Base-by-base conservation (phyloP, 1,284 basidiomycete species). In the Tilletiaria anomala region DNA sequence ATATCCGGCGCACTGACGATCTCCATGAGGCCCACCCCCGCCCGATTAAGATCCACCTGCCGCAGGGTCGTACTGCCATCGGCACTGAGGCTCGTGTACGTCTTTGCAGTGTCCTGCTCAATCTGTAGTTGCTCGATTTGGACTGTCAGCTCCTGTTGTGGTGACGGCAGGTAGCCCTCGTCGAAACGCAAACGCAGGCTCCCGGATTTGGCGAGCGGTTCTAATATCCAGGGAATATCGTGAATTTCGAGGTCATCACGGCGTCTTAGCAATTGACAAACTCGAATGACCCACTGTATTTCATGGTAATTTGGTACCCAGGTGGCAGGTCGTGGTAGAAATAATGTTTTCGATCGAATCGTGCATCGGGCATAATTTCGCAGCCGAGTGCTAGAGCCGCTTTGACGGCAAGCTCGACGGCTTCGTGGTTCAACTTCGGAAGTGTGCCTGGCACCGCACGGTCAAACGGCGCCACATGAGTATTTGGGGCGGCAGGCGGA, bases 261-360 rank as follows among this genome's bases (percentile, higher is more conserved):
- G n/a, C n/a, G n/a, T n/a, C n/a, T n/a, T n/a, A 29, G n/a, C 26
- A 29, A 29, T 8, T 29, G 26, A 29, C 10, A 29, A n/a, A n/a
- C n/a, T n/a, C 26, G 26, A n/a, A 35, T 33, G 19, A 58, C 76
- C 43, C 42, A 82, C 81, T 74, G 67, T 96, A 94, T 53, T 86
- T 82, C 62, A 96, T 91, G 0, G 91, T 96, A 50, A 96, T 91
- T 70, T 99, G 93, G 68, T 89, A 97, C 0, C 89, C 91, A 3
- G 81, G 73, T 0, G 93, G 87, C 22, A 94, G 75, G 68, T 97
- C 91, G 1, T 85, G 77, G 65, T 99, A 97, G 69, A 96, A 96
- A 67, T 97, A 99, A 67, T 97, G 91, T 66, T 99, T 99, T 54
- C 91, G 74, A 69, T 99, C 91, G 26, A 62, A 65, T 4, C 32